Evolutionary conservation across 1,284 basidiomycete species (phyloP), one percentile per base, ranked within the genome.

Genomic region (Pseudozyma tsukubaensis): DNA sequence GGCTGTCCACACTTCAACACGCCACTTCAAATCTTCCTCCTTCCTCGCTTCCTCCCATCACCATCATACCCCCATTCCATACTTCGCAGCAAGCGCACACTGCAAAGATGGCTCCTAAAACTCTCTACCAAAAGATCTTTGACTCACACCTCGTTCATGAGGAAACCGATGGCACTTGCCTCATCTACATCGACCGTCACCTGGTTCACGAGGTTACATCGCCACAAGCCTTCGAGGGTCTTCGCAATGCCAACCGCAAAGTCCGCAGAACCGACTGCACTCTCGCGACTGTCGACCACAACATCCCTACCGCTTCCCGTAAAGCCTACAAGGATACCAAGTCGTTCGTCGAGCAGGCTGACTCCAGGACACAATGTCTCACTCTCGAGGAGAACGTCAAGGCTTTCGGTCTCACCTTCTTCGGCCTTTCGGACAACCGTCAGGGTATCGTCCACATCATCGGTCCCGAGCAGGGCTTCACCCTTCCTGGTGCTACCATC

Each of bases 391-490:
- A 84, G 40, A 84, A 84, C 59, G 80, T 82, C 49, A 72, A 75
- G 51, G 81, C 81, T 24, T 84, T 84, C 54, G 82, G 82, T 40
- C 72, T 84, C 44, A 84, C 82, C 50, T 83, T 84, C 72, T 84
- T 82, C 47, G 82, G 81, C 44, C 75, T 84, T 40, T 68, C 66
- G n/a, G 81, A 83, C 67, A 72, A 70, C 58, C 72, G 81, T 44
- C 82, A 84, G 68, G 82, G 82, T 50, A 83, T 84, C 67, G 82
- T 84, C 0, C 82, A 84, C 71, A 78, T 84, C 52, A 78, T 83
- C 44, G 82, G 81, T 24, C 82, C 82, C 32, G 82, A 84, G 51
- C 82, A 83, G 60, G 82, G 80, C 12, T 84, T 84, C 61, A 84
- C 82, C 18, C 73, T 83, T 19, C 82, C 82, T 35, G 81, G 81